phyloP scores from a whole-genome alignment of 148 eudicot genomes.

The Simmondsia chinensis region DNA sequence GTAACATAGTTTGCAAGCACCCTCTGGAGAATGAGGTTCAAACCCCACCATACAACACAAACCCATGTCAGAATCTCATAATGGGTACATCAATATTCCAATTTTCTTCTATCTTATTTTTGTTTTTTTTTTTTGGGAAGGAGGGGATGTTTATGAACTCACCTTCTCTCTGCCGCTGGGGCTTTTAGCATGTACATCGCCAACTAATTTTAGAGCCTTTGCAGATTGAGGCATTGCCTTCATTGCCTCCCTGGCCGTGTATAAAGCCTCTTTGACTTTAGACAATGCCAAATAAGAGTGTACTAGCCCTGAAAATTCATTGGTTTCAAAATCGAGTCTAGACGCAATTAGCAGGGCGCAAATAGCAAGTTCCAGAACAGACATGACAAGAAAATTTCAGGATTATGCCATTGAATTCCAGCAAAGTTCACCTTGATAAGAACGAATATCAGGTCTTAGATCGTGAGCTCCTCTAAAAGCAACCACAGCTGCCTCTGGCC shows the following conservation, averaged over 20 bases:
- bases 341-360: too few relatives aligned
- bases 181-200: conserved; percentile 93
- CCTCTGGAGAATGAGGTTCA: too few relatives aligned
- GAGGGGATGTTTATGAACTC: conserved; percentile 1
- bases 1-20: too few relatives aligned
- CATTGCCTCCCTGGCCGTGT: conserved; percentile 94
- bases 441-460: conserved; percentile 90
- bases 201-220: conserved; percentile 87
- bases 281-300: conserved; percentile 85
- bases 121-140: too few relatives aligned
- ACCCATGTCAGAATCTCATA: too few relatives aligned
- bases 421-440: conserved; percentile 71
- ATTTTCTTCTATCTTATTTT: too few relatives aligned
- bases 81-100: neutral
- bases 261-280: conserved; percentile 85
- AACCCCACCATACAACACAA: too few relatives aligned
- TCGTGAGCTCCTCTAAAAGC: conserved; percentile 87
- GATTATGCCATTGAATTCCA: neutral
- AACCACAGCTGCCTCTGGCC: conserved; percentile 80
- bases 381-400: too few relatives aligned
- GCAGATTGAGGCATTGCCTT: conserved; percentile 96
- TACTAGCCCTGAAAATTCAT: conserved; percentile 78
- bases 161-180: conserved; percentile 93
- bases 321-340: too few relatives aligned
- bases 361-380: too few relatives aligned